Percentiles rank a stretch among this genome's conserved stretches.
These are phyloP conservation scores for Peronospora farinosa DNA, from an alignment of 352 stramenopile genomes.

Conservation along the genomic window DNA sequence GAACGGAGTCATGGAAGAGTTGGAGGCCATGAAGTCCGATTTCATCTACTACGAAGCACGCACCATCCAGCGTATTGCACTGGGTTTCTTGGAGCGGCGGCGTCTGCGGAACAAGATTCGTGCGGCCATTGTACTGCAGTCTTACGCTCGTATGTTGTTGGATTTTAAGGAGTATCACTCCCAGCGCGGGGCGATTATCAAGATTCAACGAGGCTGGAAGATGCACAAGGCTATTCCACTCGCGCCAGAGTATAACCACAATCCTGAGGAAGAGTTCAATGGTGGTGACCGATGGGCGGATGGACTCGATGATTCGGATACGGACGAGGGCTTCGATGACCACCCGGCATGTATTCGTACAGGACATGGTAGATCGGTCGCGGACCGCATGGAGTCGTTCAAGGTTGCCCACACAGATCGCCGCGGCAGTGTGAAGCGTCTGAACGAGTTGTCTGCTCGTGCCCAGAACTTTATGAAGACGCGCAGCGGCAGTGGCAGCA, in stretches of 20 bases:
- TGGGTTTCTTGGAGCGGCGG: constrained; percentile 78
- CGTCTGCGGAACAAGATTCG: constrained; percentile 55
- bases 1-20: constrained; percentile 90
- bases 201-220: constrained; percentile 66
- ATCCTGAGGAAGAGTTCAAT: constrained; percentile 36
- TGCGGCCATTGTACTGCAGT: constrained; percentile 74
- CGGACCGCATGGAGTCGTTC: constrained; percentile 63
- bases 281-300: constrained; percentile 43
- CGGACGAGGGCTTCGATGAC: constrained; percentile 48
- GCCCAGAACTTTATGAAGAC: constrained; percentile 70
- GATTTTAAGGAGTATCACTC: constrained; percentile 69
- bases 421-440: constrained; percentile 56
- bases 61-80: constrained; percentile 74
- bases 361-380: constrained; percentile 40
- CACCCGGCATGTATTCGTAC: constrained; percentile 28
- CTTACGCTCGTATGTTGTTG: constrained; percentile 70
- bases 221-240: constrained; percentile 40
- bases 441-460: constrained; percentile 65
- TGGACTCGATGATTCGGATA: constrained; percentile 40
- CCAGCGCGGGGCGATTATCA: constrained; percentile 57
- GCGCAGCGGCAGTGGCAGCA: constrained; percentile 53
- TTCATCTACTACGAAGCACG: constrained; percentile 88
- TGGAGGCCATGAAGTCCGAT: constrained; percentile 91
- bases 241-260: constrained; percentile 18
- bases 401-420: constrained; percentile 35